Evolutionary conservation across 306 rosid species (phyloP).

Genomic region (Citrullus amarus): DNA sequence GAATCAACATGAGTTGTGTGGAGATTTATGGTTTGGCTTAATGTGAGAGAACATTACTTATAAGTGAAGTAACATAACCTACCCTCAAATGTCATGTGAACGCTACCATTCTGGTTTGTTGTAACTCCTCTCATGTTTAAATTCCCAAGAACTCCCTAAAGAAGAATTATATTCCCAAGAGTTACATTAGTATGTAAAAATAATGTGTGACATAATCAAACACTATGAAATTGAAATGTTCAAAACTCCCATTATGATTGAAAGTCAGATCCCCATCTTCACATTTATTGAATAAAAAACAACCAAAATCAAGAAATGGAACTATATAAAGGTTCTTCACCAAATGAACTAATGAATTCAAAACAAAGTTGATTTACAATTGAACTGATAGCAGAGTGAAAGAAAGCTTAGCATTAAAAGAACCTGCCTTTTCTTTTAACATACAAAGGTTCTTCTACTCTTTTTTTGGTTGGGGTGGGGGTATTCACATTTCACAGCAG

Average conservation of each 20-base stretch:
- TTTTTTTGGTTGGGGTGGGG: neutral
- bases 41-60: neutral
- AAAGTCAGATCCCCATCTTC: neutral
- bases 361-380: neutral
- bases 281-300: neutral
- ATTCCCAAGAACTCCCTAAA: neutral
- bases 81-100: neutral
- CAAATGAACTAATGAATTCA: neutral
- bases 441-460: neutral
- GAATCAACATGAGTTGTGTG: neutral
- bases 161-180: neutral
- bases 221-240: neutral
- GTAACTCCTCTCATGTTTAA: neutral
- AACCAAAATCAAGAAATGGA: neutral
- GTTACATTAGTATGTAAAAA: neutral
- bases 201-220: neutral
- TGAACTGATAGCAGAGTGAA: neutral
- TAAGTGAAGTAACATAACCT: neutral
- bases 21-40: neutral
- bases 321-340: neutral
- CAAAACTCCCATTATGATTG: too few species aligned
- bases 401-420: neutral
- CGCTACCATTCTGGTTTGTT: neutral
- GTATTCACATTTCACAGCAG: conserved; percentile 5
- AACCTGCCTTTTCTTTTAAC: neutral